Base-by-base conservation (phyloP, 371 early-diverging fungal species). In the Sporodiniella umbellata region DNA sequence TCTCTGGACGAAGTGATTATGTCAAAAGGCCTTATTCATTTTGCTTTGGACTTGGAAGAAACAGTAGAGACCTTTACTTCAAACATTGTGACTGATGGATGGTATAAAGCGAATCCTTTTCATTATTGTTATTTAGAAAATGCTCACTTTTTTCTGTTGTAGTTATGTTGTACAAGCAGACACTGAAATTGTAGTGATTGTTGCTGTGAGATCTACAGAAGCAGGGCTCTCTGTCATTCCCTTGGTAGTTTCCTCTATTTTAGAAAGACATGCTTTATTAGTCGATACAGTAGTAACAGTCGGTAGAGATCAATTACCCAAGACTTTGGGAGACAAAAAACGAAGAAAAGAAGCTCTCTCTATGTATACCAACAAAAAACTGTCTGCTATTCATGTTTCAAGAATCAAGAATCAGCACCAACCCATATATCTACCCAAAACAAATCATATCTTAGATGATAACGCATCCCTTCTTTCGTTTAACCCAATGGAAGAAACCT, bases 41-140 rank as follows among this genome's bases (percentile, higher is more conserved):
- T 85, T 53, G 77, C 84, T n/a, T 59, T 68, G 31, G 91, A 92
- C 48, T 67, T 91, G 19, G 92, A 92, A 64, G 60, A 66, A 11
- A 81, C 88, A 0, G 78, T 89, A 23, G 89, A 88, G 56, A 58
- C 63, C 2, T 78, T 69, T 40, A 80, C 78, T 56, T 57, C 65
- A n/a, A 63, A 65, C 19, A 66, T 85, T 17, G 53, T 72, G 6
- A 58, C 61, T 11, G 78, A 75, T 25, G 80, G 80, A 69, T 75
- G 84, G 84, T 81, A 72, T n/a, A n/a, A n/a, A n/a, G n/a, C n/a
- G n/a, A n/a, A 28, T 28, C 22, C 10, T 40, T 28, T 17, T n/a
- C n/a, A n/a, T n/a, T n/a, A n/a, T n/a, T n/a, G n/a, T n/a, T n/a
- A n/a, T n/a, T n/a, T n/a, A n/a, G n/a, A n/a, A n/a, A n/a, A n/a